Base-by-base conservation (phyloP, 163 green algal genomes). In the Chlamydomonas reinhardtii region DNA sequence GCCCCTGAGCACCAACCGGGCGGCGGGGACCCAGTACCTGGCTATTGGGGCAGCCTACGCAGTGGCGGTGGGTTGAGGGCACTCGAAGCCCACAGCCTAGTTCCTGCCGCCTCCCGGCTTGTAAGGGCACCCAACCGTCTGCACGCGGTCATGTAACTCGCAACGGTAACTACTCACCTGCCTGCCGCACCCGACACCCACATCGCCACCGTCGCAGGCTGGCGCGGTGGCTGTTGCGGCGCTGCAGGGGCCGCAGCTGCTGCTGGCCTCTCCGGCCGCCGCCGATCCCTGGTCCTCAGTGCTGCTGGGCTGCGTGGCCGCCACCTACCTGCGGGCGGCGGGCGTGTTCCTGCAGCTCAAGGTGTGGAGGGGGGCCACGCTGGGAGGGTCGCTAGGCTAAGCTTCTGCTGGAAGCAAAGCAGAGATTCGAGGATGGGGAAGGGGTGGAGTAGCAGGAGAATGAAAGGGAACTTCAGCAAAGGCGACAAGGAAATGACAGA, bases 231-330 rank as follows among this genome's bases (percentile, higher is more conserved):
- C 78, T 34, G n/a, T 59, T 6, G 78, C 78, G 5, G 66, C 78
- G 39, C 68, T 85, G 24, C 66, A n/a, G 16, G 31, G 66, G 0
- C 78, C 78, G 22, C 29, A 39, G 20, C 37, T 43, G 29, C 78
- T 85, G 27, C 31, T 85, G 4, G 34, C 78, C 20, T 27, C 35
- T 12, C 48, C 48, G 11, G 48, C 48, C 34, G 66, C 73, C 48
- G 73, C 73, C n/a, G 78, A 76, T 31, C 43, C 78, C n/a, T 76
- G 66, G 78, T 32, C 0, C 66, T 25, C 34, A 12, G 43, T 32
- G 27, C 22, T 85, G 78, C 68, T 85, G 65, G 78, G 66, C 78
- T 76, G 78, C 66, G 12, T 85, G 78, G 78, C 66, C 48, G 78
- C 78, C 20, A 59, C 78, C 19, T 85, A 85, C 78, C 66, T 85